Evolutionary conservation across 2,329 filamentous ascomycete species (phyloP).

Genomic region (Nigrospora osmanthi): DNA sequence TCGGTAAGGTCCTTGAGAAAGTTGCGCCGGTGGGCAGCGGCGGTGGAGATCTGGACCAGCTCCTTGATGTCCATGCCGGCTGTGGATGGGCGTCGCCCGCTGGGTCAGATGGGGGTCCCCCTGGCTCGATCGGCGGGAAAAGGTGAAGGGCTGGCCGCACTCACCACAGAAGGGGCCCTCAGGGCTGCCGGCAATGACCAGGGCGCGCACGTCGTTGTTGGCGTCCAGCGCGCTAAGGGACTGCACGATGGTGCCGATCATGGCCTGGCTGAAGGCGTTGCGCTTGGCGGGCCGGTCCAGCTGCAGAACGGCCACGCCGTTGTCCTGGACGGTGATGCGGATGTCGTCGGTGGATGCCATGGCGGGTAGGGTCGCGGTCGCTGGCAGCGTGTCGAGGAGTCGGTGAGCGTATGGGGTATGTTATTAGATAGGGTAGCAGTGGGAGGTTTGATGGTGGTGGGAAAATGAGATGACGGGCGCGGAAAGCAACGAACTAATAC

Average conservation of each 20-base stretch:
- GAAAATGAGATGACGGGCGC: too few species aligned
- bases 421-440: too few species aligned
- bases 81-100: conserved; percentile 2
- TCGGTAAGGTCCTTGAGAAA: conserved; percentile 32
- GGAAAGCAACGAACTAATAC: too few species aligned
- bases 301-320: background rate
- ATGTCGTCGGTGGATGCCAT: background rate
- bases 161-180: conserved; percentile 28
- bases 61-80: conserved; percentile 27
- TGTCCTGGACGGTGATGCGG: background rate
- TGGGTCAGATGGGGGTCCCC: background rate
- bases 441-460: too few species aligned
- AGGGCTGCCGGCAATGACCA: conserved; percentile 27
- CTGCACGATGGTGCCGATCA: conserved; percentile 30
- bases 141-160: conserved; percentile 8
- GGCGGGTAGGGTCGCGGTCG: too few species aligned
- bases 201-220: conserved; percentile 21
- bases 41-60: conserved; percentile 17
- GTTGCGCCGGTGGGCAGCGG: conserved; percentile 14
- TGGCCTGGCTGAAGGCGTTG: conserved; percentile 47
- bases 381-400: too few species aligned
- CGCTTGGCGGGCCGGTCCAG: conserved; percentile 30
- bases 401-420: too few species aligned
- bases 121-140: background rate
- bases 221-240: conserved; percentile 23